phyloP scores from a whole-genome alignment of 2,329 filamentous ascomycete species.

The Trichoderma koningiopsis region DNA sequence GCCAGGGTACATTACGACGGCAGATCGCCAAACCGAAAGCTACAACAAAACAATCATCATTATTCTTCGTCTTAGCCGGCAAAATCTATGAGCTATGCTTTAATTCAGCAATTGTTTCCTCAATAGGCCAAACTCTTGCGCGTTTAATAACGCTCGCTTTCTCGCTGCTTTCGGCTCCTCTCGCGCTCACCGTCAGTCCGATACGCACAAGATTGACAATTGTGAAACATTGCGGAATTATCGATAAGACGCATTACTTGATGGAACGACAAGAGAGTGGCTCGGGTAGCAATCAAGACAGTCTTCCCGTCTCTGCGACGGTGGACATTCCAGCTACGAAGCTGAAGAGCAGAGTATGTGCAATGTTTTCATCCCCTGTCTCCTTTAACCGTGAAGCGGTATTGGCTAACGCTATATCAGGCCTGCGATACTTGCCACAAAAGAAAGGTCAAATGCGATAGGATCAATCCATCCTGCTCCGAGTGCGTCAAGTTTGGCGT shows the following conservation, averaged over 20 bases:
- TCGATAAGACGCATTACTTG: not conserved
- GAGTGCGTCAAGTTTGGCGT: not conserved
- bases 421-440: conserved; percentile 11
- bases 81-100: not conserved
- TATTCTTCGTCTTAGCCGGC: not conserved
- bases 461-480: not conserved
- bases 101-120: not conserved
- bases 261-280: not conserved
- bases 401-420: not conserved
- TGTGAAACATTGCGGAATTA: not conserved
- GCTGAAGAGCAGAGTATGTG: conserved; percentile 5
- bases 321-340: not conserved
- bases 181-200: not conserved
- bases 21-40: not conserved
- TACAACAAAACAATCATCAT: not conserved
- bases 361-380: not conserved
- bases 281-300: not conserved
- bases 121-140: not conserved
- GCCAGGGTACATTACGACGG: not conserved
- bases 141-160: too few relatives aligned
- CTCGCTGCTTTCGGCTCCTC: not conserved
- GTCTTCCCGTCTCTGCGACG: not conserved
- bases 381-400: not conserved
- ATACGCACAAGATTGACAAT: not conserved
- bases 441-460: conserved; percentile 19